These are phyloP conservation scores for Pyrrhoderma noxium DNA, from an alignment of 1,284 basidiomycete genomes.

Conservation along the genomic window DNA sequence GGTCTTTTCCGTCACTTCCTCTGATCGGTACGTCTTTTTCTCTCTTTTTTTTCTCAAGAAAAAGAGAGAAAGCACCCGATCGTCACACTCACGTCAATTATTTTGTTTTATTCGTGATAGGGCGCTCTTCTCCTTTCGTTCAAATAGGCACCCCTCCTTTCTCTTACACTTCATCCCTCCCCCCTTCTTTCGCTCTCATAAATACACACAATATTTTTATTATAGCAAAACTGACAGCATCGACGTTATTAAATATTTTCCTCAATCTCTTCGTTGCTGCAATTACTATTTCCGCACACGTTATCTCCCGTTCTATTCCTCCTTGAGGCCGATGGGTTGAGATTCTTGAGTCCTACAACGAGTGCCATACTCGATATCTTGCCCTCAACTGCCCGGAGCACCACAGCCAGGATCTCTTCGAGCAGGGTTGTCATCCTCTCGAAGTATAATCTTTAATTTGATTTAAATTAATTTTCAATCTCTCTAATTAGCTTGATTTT, in stretches of 20 bases:
- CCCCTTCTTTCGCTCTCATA: slow-evolving; percentile 6
- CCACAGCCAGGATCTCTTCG: slow-evolving; percentile 64
- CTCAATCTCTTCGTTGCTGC: slow-evolving; percentile 43
- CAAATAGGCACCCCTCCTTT: slow-evolving; percentile 25
- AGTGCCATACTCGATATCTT: slow-evolving; percentile 61
- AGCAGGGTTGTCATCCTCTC: slow-evolving; percentile 49
- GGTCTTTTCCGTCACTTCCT: slow-evolving; percentile 21
- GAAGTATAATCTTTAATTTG: slow-evolving; percentile 1
- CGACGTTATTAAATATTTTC: slow-evolving; percentile 41
- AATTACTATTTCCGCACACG: slow-evolving; percentile 37
- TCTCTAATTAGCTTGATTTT: not conserved
- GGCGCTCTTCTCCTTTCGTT: slow-evolving; percentile 20
- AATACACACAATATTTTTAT: slow-evolving; percentile 3
- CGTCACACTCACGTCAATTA: slow-evolving; percentile 16
- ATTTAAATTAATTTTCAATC: not conserved
- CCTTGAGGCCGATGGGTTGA: slow-evolving; percentile 37
- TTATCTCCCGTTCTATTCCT: slow-evolving; percentile 38
- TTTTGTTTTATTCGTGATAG: slow-evolving; percentile 8
- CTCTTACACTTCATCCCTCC: slow-evolving; percentile 18
- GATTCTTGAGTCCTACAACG: slow-evolving; percentile 41
- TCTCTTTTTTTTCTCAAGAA: slow-evolving; percentile 22
- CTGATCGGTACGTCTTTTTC: slow-evolving; percentile 12
- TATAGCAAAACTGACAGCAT: slow-evolving; percentile 17
- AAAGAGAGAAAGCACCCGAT: too few species aligned
- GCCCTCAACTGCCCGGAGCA: slow-evolving; percentile 49